A percentile compares a stretch with the other conserved stretches of the same genome.
Conservation (phyloP, 306 rosid species). For the Canavalia ensiformis region DNA sequence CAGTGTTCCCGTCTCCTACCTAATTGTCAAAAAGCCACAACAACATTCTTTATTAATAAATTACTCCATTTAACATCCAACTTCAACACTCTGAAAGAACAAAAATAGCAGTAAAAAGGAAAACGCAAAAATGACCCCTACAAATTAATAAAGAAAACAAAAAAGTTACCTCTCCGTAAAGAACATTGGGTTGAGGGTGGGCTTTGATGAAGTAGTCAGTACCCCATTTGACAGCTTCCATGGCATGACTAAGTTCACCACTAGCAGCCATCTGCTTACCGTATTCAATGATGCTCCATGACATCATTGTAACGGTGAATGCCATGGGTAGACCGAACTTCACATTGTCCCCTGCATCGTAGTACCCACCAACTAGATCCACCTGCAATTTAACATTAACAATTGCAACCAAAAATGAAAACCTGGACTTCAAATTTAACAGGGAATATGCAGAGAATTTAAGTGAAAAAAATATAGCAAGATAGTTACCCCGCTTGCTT, state of each 20-base stretch:
- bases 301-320: constrained; percentile 94
- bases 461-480: background rate
- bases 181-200: constrained; percentile 86
- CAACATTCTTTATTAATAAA: constrained; percentile 39
- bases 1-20: constrained; percentile 98
- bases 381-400: constrained; percentile 60
- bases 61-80: background rate
- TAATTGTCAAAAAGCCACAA: constrained; percentile 48
- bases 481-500: constrained; percentile 77
- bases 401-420: no score
- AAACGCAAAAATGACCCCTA: background rate
- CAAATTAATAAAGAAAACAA: background rate
- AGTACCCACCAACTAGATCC: constrained; percentile 95
- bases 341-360: constrained; percentile 98
- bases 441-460: no score
- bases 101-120: background rate
- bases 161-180: constrained; percentile 85
- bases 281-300: constrained; percentile 94
- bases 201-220: constrained; percentile 96
- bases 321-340: constrained; percentile 99
- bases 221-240: constrained; percentile 96
- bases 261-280: constrained; percentile 79
- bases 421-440: constrained; percentile 59
- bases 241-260: constrained; percentile 90
- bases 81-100: background rate